Evolutionary conservation across 805 yeast species (phyloP).

Genomic region (Wickerhamiella sorbophila): DNA sequence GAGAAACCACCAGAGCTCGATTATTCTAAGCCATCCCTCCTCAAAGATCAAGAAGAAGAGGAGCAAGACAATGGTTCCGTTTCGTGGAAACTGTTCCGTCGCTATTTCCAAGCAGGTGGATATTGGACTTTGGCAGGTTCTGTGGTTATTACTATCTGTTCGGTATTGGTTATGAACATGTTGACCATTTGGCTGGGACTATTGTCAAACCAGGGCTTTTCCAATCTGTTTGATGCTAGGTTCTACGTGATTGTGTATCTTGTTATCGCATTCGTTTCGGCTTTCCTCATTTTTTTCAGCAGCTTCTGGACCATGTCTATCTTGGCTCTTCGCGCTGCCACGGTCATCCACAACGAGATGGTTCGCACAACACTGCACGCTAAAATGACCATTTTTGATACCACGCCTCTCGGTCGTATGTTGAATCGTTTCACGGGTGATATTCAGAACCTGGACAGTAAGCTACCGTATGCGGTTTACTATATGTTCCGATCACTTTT

Average conservation of each 20-base stretch:
- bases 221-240: slow-evolving; percentile 11
- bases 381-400: slow-evolving; percentile 65
- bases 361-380: slow-evolving; percentile 43
- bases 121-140: slow-evolving; percentile 31
- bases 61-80: slow-evolving; percentile 16
- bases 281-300: not conserved
- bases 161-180: slow-evolving; percentile 15
- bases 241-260: slow-evolving; percentile 49
- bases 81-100: slow-evolving; percentile 14
- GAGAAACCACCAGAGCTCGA: slow-evolving; percentile 6
- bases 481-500: slow-evolving; percentile 37
- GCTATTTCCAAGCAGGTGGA: slow-evolving; percentile 18
- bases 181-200: slow-evolving; percentile 16
- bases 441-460: slow-evolving; percentile 59
- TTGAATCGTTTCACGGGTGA: slow-evolving; percentile 71
- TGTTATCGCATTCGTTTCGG: not conserved
- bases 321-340: slow-evolving; percentile 8
- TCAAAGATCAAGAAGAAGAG: slow-evolving; percentile 21
- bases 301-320: not conserved
- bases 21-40: slow-evolving; percentile 3
- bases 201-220: slow-evolving; percentile 15
- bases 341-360: slow-evolving; percentile 40
- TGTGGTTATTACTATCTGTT: slow-evolving; percentile 20
- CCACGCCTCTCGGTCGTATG: slow-evolving; percentile 69
- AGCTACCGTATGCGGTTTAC: slow-evolving; percentile 45